Percentiles rank a stretch among this genome's conserved stretches.
phyloP scores from a whole-genome alignment of 345 rosid species.

The Lepidium aucheri region DNA sequence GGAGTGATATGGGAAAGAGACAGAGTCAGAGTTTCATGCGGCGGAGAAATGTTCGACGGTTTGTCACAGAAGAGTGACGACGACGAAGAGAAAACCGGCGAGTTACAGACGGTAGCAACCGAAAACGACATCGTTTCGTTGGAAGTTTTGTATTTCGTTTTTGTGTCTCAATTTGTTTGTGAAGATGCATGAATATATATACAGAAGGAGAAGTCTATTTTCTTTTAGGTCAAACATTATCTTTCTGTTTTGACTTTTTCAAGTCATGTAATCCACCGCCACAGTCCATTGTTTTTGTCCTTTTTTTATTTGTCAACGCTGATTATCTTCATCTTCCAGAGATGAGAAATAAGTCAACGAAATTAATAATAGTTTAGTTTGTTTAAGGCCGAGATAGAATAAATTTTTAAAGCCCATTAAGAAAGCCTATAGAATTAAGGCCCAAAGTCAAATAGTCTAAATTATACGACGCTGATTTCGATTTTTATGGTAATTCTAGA shows the following conservation, averaged over 20 bases:
- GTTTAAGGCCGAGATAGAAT: not conserved
- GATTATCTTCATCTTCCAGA: not conserved
- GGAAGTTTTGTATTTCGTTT: too few species aligned
- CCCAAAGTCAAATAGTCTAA: too few species aligned
- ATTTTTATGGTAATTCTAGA: not conserved
- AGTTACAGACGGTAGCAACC: slow-evolving; percentile 51
- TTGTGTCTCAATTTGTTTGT: too few species aligned
- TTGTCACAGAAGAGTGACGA: slow-evolving; percentile 53
- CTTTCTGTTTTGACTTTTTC: slow-evolving; percentile 19
- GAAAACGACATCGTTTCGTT: slow-evolving; percentile 51
- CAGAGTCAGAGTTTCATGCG: slow-evolving; percentile 26
- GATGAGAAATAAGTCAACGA: not conserved
- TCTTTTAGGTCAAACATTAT: slow-evolving; percentile 20
- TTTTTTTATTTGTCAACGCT: slow-evolving; percentile 1
- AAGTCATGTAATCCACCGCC: slow-evolving; percentile 17
- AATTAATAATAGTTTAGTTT: too few species aligned
- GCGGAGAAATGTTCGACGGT: slow-evolving; percentile 20
- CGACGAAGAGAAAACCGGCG: slow-evolving; percentile 75
- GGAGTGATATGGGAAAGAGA: slow-evolving; percentile 37
- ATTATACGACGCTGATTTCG: too few species aligned
- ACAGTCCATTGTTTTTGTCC: not conserved
- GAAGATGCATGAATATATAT: not conserved
- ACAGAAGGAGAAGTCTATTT: not conserved
- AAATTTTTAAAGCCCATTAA: not conserved
- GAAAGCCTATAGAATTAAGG: not conserved